Evolutionary conservation across 495 filamentous ascomycete genomes (phyloP).

Genomic region (Penicillium coffeae): DNA sequence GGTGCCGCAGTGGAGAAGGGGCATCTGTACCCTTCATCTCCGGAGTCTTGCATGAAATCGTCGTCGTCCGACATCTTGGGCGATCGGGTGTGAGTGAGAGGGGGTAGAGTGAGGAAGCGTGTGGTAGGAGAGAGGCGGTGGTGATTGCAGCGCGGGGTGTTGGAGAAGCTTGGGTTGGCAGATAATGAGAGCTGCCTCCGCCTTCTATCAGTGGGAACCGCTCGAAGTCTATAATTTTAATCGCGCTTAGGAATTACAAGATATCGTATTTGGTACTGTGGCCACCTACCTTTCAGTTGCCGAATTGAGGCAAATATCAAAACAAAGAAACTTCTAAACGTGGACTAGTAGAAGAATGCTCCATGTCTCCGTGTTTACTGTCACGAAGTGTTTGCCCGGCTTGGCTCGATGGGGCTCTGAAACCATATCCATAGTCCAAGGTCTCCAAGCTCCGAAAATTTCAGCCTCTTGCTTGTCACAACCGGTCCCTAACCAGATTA

Average conservation of each 20-base stretch:
- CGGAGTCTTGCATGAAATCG: slow-evolving; percentile 99
- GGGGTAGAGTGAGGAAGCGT: not conserved
- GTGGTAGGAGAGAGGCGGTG: slow-evolving; percentile 3
- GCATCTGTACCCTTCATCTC: slow-evolving; percentile 65
- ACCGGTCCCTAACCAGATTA: too few relatives aligned
- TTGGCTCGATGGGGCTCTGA: not conserved
- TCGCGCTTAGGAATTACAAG: too few relatives aligned
- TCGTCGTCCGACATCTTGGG: slow-evolving; percentile 85
- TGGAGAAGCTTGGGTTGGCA: slow-evolving; percentile 19
- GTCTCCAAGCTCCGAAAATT: too few relatives aligned
- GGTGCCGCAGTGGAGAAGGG: slow-evolving; percentile 8
- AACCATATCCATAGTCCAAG: not conserved
- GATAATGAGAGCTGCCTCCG: slow-evolving; percentile 13
- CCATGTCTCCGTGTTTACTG: too few relatives aligned
- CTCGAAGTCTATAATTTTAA: too few relatives aligned
- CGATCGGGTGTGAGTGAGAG: not conserved
- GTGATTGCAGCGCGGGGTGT: slow-evolving; percentile 7
- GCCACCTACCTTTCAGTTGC: too few relatives aligned
- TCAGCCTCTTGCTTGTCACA: too few relatives aligned
- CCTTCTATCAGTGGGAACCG: too few relatives aligned
- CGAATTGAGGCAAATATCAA: too few relatives aligned
- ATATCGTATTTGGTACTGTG: too few relatives aligned
- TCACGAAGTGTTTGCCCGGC: not conserved
- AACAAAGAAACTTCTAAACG: too few relatives aligned
- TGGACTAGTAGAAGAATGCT: too few relatives aligned